A percentile compares a stretch with the other conserved stretches of the same genome.
Conservation (phyloP, 768 basidiomycete species). For the Jaapia argillacea region DNA sequence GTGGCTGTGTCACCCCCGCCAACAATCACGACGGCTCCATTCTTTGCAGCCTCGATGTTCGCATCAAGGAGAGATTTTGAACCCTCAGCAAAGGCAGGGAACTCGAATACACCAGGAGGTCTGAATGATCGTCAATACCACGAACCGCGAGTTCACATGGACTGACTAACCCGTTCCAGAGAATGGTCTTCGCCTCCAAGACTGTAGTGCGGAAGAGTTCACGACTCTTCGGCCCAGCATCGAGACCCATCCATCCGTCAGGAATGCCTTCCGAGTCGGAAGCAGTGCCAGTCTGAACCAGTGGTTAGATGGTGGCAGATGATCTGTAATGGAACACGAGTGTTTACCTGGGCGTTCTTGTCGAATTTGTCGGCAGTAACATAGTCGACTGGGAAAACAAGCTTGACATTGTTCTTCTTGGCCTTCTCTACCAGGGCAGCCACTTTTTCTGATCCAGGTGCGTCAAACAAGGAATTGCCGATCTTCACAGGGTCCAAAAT, state of each 20-base stretch:
- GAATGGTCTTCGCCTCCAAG: slow-evolving; percentile 83
- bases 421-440: slow-evolving; percentile 80
- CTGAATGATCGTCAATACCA: slow-evolving; percentile 29
- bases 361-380: slow-evolving; percentile 92
- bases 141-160: background rate
- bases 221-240: slow-evolving; percentile 78
- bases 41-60: slow-evolving; percentile 75
- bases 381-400: slow-evolving; percentile 94
- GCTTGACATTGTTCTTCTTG: slow-evolving; percentile 80
- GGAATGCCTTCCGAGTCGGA: slow-evolving; percentile 86
- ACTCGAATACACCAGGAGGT: slow-evolving; percentile 97
- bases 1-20: slow-evolving; percentile 98
- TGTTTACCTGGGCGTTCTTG: slow-evolving; percentile 73
- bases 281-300: slow-evolving; percentile 52
- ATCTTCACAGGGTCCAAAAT: slow-evolving; percentile 41
- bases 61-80: slow-evolving; percentile 80
- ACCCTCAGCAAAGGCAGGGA: slow-evolving; percentile 81
- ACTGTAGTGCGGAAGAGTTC: slow-evolving; percentile 76
- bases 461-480: slow-evolving; percentile 90
- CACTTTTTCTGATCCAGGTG: slow-evolving; percentile 82
- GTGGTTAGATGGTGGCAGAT: background rate
- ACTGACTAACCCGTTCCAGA: slow-evolving; percentile 80
- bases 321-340: background rate
- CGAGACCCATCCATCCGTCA: slow-evolving; percentile 91
- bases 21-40: slow-evolving; percentile 87